Evolutionary conservation across 805 yeast species (phyloP).

Genomic region (Zygosaccharomyces bisporus): DNA sequence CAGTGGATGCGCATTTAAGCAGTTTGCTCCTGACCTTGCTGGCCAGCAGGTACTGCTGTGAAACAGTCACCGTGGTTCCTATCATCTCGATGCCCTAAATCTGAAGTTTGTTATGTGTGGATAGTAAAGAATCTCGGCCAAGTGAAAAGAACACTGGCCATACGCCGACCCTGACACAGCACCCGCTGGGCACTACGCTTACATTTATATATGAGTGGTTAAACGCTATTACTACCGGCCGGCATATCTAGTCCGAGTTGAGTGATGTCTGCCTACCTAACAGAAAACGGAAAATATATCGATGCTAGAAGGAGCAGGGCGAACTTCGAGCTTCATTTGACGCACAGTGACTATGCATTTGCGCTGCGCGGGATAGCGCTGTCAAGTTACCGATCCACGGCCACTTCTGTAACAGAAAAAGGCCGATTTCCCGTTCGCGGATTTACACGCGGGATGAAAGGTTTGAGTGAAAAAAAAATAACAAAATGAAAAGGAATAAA

Average conservation of each 20-base stretch:
- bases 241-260: not conserved
- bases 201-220: constrained; percentile 8
- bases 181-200: not conserved
- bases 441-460: not conserved
- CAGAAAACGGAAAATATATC: constrained; percentile 3
- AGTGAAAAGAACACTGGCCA: not conserved
- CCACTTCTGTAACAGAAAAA: not conserved
- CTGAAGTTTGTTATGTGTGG: too few relatives aligned
- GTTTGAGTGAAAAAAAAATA: not conserved
- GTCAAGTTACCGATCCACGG: not conserved
- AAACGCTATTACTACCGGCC: constrained; percentile 5
- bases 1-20: constrained; percentile 18
- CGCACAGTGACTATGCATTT: not conserved
- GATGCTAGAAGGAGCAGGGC: not conserved
- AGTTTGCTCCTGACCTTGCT: constrained; percentile 26
- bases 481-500: too few relatives aligned
- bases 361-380: not conserved
- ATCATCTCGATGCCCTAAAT: constrained; percentile 1
- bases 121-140: too few relatives aligned
- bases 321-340: not conserved
- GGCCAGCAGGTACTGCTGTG: constrained; percentile 21
- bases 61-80: constrained; percentile 10
- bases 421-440: not conserved
- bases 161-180: too few relatives aligned
- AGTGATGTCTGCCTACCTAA: not conserved